These are phyloP conservation scores for Colletotrichum tofieldiae DNA, from an alignment of 2,329 filamentous ascomycete species.

Conservation along the genomic window DNA sequence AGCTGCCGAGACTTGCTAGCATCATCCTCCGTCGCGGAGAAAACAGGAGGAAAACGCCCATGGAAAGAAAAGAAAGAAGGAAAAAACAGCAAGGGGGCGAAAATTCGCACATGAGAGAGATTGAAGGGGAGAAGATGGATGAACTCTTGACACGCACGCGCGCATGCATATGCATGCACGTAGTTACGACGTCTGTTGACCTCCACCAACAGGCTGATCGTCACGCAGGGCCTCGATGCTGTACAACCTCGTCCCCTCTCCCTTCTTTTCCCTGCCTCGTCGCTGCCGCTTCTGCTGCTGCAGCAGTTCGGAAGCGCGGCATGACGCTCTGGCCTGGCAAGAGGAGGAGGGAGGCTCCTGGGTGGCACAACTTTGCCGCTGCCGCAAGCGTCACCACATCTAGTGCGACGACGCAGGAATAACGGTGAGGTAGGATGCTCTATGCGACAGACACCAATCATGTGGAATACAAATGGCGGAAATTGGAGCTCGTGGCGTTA, in stretches of 20 bases:
- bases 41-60: not conserved
- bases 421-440: not conserved
- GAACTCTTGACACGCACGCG: not conserved
- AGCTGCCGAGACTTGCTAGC: not conserved
- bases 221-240: not conserved
- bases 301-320: not conserved
- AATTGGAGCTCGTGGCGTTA: not conserved
- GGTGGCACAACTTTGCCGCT: not conserved
- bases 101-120: constrained; percentile 3
- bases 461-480: too few relatives aligned
- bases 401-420: not conserved
- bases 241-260: not conserved
- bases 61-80: not conserved
- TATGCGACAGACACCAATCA: not conserved
- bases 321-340: not conserved
- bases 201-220: not conserved
- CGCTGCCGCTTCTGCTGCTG: not conserved
- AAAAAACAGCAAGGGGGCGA: constrained; percentile 1
- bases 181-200: not conserved
- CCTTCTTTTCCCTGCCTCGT: not conserved
- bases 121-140: not conserved
- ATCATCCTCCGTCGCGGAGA: not conserved
- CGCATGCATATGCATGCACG: constrained; percentile 12
- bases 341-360: not conserved
- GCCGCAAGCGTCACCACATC: not conserved